A percentile compares a stretch with the other conserved stretches of the same genome.
Conservation (phyloP, 768 basidiomycete genomes). For the Pleurotus eryngii region DNA sequence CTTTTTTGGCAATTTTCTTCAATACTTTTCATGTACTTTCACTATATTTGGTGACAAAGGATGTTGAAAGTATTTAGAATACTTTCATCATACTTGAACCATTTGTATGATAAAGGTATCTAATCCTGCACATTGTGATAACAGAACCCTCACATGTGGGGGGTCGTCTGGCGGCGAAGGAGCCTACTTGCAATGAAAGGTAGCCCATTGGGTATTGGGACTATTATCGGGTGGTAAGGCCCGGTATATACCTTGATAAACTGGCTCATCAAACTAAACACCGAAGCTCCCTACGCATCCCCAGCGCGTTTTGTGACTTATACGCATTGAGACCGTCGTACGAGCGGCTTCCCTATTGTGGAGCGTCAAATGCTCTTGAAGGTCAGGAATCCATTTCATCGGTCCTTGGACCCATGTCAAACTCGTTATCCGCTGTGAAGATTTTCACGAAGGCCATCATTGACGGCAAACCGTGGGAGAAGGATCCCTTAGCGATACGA, state of each 20-base stretch:
- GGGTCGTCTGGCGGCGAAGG: slow-evolving; percentile 89
- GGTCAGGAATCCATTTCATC: slow-evolving; percentile 72
- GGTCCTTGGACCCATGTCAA: slow-evolving; percentile 71
- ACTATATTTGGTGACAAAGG: too few relatives aligned
- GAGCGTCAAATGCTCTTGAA: slow-evolving; percentile 58
- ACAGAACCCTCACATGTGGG: slow-evolving; percentile 66
- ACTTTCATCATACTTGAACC: too few relatives aligned
- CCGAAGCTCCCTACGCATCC: slow-evolving; percentile 68
- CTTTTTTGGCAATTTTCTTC: too few relatives aligned
- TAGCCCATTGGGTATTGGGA: slow-evolving; percentile 64
- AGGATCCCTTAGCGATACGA: slow-evolving; percentile 55
- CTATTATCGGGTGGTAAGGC: slow-evolving; percentile 73
- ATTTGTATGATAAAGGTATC: too few relatives aligned
- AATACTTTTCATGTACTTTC: too few relatives aligned
- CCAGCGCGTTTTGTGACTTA: slow-evolving; percentile 60
- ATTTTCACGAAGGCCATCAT: slow-evolving; percentile 64
- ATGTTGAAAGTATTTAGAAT: too few relatives aligned
- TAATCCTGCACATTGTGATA: slow-evolving; percentile 19
- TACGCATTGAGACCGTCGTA: slow-evolving; percentile 73
- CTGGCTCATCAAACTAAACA: not conserved
- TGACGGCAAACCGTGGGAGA: slow-evolving; percentile 58
- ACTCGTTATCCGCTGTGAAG: slow-evolving; percentile 55
- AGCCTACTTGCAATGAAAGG: slow-evolving; percentile 47
- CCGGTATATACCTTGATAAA: not conserved
- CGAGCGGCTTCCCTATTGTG: slow-evolving; percentile 65